Evolutionary conservation across 2,329 filamentous ascomycete species (phyloP), one percentile per base, ranked within the genome.

Genomic region (Teratosphaeria epicoccoides): DNA sequence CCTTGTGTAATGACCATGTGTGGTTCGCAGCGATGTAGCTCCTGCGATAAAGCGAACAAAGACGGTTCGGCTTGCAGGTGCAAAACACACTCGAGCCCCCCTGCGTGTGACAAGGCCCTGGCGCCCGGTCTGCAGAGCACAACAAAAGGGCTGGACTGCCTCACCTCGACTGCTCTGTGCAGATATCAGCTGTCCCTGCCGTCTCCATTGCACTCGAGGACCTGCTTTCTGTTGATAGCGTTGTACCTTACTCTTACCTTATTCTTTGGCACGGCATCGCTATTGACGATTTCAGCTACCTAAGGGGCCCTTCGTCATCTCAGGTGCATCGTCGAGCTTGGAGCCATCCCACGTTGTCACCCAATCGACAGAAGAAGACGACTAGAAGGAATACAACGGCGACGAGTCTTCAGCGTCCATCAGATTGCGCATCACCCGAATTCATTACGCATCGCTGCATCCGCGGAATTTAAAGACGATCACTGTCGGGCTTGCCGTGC

Each of bases 1-100:
- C 24, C 37, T 51, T 49, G 57, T 58, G 55, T 55, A 52, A 49
- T 57, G 37, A 46, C 53, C 51, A 60, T 60, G 58, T 58, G 59
- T 51, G 46, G 54, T 57, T 57, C 56, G 57, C 55, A 59, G 57
- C 46, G 20, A 17, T 10, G 24, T 12, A 12, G 49, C 10, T 24
- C 43, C 20, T 26, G 33, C 45, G 46, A 24, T 11, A 17, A 11
- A 20, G 45, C 20, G 25, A 61, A 63, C 61, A 62, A 63, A 63
- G 61, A 52, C 61, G 61, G 60, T 50, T 49, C 53, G 60, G 60
- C 63, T 64, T 62, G 63, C 62, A 64, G 57, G 50, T 52, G 23
- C 46, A 46, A 49, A 46, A 54, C 52, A 54, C n/a, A 54, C 49
- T 47, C 23, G 28, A 33, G 33, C 7, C 22, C 43, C 44, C 23